Evolutionary conservation across 352 stramenopile genomes (phyloP), one percentile per base, ranked within the genome.

Genomic region (Phytopythium sindhum): DNA sequence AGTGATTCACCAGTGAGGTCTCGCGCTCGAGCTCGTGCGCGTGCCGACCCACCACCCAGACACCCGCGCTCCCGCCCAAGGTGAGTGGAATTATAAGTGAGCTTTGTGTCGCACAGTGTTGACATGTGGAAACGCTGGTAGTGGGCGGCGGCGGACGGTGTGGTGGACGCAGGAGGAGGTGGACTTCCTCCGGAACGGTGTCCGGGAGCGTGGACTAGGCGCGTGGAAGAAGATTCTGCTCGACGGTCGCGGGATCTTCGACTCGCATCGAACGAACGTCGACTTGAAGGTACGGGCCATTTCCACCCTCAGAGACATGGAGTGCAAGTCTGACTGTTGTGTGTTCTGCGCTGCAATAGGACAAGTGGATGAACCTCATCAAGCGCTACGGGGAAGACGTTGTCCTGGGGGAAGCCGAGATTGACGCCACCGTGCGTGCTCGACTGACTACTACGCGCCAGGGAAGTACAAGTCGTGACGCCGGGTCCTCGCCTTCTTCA

Each of bases 211-310:
- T 42, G 80, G 80, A 4, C 21, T 66, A 19, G 81, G 79, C 17
- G 73, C 74, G 10, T 90, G 81, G 81, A 72, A 67, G 45, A 42
- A 65, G 28, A 88, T 91, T 42, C 62, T 88, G 0, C n/a, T 64
- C 1, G 63, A 78, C 9, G 78, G 82, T 0, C 24, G 56, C 1
- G 53, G 39, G 7, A 64, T 89, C 2, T 91, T 91, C 63, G 66
- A 65, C 10, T 39, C 2, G 1, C 77, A 81, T 44, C 69, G 82
- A 33, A 91, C 77, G 0, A 88, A 89, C 37, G 70, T 86, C 15
- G 80, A 91, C 59, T 66, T 91, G 26, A 91, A 91, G 77, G 80
- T 89, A 35, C 54, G n/a, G 45, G 26, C 50, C 26, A 17, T 29
- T 14, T 15, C 21, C 26, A 5, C 15, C 17, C 2, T 26, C 15